These are phyloP conservation scores for Phytophthora foliorum DNA, from an alignment of 352 stramenopile species.

Conservation along the genomic window DNA sequence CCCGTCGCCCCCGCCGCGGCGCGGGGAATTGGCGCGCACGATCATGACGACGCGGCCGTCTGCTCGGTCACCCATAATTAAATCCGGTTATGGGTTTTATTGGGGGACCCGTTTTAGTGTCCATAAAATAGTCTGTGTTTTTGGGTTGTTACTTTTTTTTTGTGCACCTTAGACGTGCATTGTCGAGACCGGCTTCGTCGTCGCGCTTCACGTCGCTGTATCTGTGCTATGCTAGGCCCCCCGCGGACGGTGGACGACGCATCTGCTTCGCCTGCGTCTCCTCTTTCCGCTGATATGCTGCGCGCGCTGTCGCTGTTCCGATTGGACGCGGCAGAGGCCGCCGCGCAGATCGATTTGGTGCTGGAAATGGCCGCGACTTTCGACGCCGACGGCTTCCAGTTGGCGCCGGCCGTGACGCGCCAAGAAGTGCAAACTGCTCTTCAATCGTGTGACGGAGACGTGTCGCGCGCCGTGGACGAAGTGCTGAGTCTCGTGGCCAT, in stretches of 20 bases:
- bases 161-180: too few relatives aligned
- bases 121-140: slow-evolving; percentile 13
- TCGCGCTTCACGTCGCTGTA: slow-evolving; percentile 9
- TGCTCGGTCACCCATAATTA: slow-evolving; percentile 46
- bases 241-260: not conserved
- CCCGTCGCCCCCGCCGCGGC: slow-evolving; percentile 29
- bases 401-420: slow-evolving; percentile 40
- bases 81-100: too few relatives aligned
- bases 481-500: slow-evolving; percentile 70
- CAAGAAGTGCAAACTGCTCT: slow-evolving; percentile 49
- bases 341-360: slow-evolving; percentile 51
- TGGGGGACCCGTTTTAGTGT: too few relatives aligned
- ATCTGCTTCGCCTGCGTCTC: slow-evolving; percentile 23
- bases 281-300: slow-evolving; percentile 27
- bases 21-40: slow-evolving; percentile 73
- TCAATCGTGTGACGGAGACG: slow-evolving; percentile 45
- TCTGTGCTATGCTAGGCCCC: slow-evolving; percentile 14
- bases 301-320: slow-evolving; percentile 5
- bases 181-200: slow-evolving; percentile 8
- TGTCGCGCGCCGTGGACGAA: slow-evolving; percentile 66
- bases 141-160: not conserved
- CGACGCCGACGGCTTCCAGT: slow-evolving; percentile 54
- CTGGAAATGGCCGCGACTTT: slow-evolving; percentile 58
- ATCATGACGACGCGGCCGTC: slow-evolving; percentile 84
- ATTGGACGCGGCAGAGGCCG: slow-evolving; percentile 2